These are phyloP conservation scores for Ustilago nuda DNA, from an alignment of 1,284 basidiomycete species.

Conservation along the genomic window DNA sequence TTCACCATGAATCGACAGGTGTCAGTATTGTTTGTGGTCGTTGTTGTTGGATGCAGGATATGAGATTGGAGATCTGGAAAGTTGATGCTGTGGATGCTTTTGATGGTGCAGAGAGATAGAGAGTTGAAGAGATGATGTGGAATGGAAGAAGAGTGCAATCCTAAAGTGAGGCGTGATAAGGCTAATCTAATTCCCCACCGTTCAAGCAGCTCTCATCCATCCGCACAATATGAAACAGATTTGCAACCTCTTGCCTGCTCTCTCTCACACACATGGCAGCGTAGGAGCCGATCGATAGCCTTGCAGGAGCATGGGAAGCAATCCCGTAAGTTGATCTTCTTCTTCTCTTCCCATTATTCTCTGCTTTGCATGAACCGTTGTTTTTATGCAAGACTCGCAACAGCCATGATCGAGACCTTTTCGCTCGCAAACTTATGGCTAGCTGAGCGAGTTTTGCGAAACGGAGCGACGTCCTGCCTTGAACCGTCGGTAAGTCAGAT, in stretches of 20 bases:
- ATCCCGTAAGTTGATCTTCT: background rate
- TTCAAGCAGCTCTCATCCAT: background rate
- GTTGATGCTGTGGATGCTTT: background rate
- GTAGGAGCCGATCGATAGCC: background rate
- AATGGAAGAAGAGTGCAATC: background rate
- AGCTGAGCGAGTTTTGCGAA: background rate
- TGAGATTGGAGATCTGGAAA: background rate
- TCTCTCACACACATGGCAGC: background rate
- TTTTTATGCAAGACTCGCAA: background rate
- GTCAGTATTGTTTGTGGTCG: background rate
- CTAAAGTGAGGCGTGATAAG: background rate
- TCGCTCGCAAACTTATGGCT: background rate
- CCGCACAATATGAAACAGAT: background rate
- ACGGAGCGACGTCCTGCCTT: background rate
- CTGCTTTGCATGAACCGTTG: background rate
- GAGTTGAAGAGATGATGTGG: background rate
- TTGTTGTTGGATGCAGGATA: background rate
- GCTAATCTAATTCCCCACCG: background rate
- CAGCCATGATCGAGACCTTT: background rate
- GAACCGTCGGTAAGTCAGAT: background rate
- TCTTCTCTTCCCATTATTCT: background rate
- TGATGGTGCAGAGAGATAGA: background rate
- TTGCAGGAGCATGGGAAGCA: background rate
- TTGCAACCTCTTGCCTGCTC: background rate
- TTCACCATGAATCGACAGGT: slow-evolving; percentile 23